Evolutionary conservation across 768 basidiomycete species (phyloP), one percentile per base, ranked within the genome.

Genomic region (Termitomyces sp.): DNA sequence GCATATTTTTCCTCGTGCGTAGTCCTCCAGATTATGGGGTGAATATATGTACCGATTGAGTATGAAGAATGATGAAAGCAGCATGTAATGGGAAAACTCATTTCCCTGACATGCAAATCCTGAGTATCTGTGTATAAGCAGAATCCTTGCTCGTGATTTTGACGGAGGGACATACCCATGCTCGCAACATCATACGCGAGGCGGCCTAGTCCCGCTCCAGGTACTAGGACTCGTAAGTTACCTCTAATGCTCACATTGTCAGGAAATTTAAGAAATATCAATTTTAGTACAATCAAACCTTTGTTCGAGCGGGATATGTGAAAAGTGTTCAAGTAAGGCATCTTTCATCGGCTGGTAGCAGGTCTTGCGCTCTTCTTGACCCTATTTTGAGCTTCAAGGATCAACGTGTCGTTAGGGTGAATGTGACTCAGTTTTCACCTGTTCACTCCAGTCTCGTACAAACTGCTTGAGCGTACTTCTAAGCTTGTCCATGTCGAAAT

Each of bases 11-110:
- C 13, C 22, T 40, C 16, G 36, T 15, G n/a, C 22, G 5, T 15
- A 25, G 29, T n/a, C 7, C 33, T n/a, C 7, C 33, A 25, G 31
- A 31, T 25, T 7, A 18, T 41, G 33, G 22, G 15, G 47, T 16
- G 49, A 45, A 33, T 10, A 41, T 7, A 42, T 79, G 10, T 62
- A 93, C 94, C 80, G 81, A 66, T 98, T 98, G 46, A 98, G 74
- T 18, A 97, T 84, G 66, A 89, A 90, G 65, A 86, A 88, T 4
- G 95, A 97, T 2, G 89, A 77, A 5, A 98, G 82, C 12, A 98
- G 80, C 94, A 95, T 96, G 69, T 92, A 93, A 60, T 95, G 89
- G 31, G 91, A 94, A 67, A 97, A 97, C 69, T 98, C 95, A 66
- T 97, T 97, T 20, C 90, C 94, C 69, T 96, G 94, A 59, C 89